Evolutionary conservation across 306 rosid genomes (phyloP).

Genomic region (Vigna unguiculata): DNA sequence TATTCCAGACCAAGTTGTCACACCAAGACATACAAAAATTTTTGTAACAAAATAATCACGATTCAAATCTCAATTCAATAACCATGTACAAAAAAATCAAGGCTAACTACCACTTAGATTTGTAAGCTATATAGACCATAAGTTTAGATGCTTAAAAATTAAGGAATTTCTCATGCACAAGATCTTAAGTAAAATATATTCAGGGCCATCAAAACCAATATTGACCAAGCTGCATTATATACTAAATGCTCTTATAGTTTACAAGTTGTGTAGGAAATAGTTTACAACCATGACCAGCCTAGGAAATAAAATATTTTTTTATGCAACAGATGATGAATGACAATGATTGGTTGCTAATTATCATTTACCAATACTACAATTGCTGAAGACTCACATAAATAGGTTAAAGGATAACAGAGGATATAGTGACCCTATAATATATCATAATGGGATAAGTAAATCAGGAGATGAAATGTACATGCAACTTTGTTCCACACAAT

Average conservation of each 20-base stretch:
- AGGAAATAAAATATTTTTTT: not conserved
- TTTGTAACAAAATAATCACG: too few species aligned
- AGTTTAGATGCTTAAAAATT: not conserved
- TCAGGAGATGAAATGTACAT: not conserved
- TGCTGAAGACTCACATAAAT: not conserved
- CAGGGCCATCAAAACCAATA: not conserved
- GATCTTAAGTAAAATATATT: not conserved
- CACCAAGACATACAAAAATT: constrained; percentile 14
- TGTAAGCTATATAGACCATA: not conserved
- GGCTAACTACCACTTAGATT: not conserved
- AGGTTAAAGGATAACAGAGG: not conserved
- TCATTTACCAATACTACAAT: not conserved
- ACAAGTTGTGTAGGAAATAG: too few species aligned
- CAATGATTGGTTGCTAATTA: not conserved
- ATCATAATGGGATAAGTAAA: not conserved
- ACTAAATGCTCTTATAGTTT: not conserved
- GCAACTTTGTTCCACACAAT: not conserved
- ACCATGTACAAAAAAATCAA: not conserved
- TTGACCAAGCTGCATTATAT: not conserved
- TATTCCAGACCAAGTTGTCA: not conserved
- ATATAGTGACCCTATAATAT: not conserved
- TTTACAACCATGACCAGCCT: not conserved
- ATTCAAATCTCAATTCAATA: too few species aligned
- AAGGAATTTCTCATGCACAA: not conserved
- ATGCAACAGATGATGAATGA: not conserved